phyloP scores from a whole-genome alignment of 2,329 filamentous ascomycete genomes.

The Gremmenia infestans region DNA sequence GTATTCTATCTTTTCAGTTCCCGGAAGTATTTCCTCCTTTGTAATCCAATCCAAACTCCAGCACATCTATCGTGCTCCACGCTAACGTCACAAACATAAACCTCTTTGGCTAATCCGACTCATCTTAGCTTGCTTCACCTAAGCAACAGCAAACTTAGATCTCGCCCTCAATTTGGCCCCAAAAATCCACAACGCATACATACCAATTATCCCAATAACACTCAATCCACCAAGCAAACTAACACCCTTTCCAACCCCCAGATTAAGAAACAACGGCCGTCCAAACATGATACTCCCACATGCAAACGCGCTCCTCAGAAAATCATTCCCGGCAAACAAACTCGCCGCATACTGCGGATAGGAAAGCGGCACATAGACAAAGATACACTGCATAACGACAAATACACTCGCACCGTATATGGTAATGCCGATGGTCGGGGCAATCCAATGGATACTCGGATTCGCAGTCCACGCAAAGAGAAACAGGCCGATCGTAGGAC shows the following conservation, averaged over 20 bases:
- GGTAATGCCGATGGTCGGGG: slow-evolving; percentile 50
- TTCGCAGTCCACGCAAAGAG: slow-evolving; percentile 54
- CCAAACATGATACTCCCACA: slow-evolving; percentile 56
- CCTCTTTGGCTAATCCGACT: not conserved
- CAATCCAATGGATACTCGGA: slow-evolving; percentile 50
- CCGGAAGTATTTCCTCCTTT: not conserved
- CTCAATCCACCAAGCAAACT: slow-evolving; percentile 52
- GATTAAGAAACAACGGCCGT: slow-evolving; percentile 52
- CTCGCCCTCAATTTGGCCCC: slow-evolving; percentile 18
- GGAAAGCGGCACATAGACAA: slow-evolving; percentile 52
- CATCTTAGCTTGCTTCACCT: not conserved
- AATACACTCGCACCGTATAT: slow-evolving; percentile 49
- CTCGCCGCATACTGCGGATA: slow-evolving; percentile 54
- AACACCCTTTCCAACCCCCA: slow-evolving; percentile 54
- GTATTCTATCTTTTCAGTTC: not conserved
- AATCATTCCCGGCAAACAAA: slow-evolving; percentile 57
- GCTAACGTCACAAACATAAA: not conserved
- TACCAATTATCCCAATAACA: slow-evolving; percentile 48
- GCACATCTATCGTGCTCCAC: not conserved
- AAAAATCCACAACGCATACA: slow-evolving; percentile 28
- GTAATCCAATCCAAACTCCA: not conserved
- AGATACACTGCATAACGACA: slow-evolving; percentile 55
- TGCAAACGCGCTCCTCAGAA: slow-evolving; percentile 53
- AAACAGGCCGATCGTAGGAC: slow-evolving; percentile 55
- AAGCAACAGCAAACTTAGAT: slow-evolving; percentile 20